Evolutionary conservation across 2,329 filamentous ascomycete genomes (phyloP), one percentile per base, ranked within the genome.

Genomic region (Trichoderma oligosporum): DNA sequence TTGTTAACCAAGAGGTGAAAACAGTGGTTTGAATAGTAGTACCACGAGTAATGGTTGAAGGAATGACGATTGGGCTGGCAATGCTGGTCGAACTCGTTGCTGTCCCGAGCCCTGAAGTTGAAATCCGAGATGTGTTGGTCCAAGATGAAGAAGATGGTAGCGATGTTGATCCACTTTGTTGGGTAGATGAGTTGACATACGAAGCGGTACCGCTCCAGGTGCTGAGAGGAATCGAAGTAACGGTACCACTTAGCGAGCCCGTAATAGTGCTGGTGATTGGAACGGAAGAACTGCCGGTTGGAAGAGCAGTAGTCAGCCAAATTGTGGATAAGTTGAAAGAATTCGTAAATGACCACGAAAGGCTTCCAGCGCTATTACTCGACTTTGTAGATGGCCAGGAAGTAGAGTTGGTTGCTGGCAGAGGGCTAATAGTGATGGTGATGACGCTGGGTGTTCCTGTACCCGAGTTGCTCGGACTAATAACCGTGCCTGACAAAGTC

Each of bases 1-100:
- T 58, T 16, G 53, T 52, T n/a, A 57, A 12, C 58, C 47, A 57
- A 9, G 54, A 57, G 25, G 58, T 60, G 18, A 59, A 36, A 2
- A 52, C 39, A 14, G 46, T 56, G 18, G 57, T 59, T 33, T 53
- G 39, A 7, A 53, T 47, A 2, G 22, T 42, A 4, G 58, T 53
- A 9, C 24, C 36, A 16, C 27, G 36, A 5, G 58, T 57, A 14
- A 57, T 7, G 4, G 45, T 57, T 3, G 53, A 41, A 2, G 54
- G 20, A 16, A 29, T 54, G 7, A 53, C 36, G 12, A 47, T 18
- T 1, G 57, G 53, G 20, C 48, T 27, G 9, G 25, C 16, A 7
- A 27, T 20, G 9, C 14, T 38, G 31, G 4, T 51, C 9, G 45
- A 56, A 16, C 44, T 29, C 8, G 51, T 25, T 14, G 27, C 44